Percentiles rank a stretch among this genome's conserved stretches.
Evolutionary conservation across 192 early-diverging fungal genomes (phyloP).

Genomic region (Coemansia sp.): DNA sequence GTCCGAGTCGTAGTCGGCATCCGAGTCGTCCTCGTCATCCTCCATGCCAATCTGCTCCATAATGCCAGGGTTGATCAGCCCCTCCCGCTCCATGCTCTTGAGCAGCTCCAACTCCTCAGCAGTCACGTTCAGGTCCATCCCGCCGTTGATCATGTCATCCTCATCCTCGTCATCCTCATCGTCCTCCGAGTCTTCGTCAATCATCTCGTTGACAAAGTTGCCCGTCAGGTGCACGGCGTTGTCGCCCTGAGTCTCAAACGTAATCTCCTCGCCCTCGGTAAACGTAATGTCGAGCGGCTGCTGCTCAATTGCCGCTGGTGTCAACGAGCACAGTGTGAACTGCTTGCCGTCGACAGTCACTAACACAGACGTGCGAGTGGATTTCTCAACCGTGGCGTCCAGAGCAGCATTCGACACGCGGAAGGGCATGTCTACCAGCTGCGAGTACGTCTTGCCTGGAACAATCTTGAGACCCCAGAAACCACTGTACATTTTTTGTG

Average conservation of each 20-base stretch:
- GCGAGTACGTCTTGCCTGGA: slow-evolving; percentile 72
- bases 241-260: slow-evolving; percentile 67
- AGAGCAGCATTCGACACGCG: slow-evolving; percentile 78
- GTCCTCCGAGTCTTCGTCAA: slow-evolving; percentile 31
- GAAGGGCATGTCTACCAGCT: slow-evolving; percentile 77
- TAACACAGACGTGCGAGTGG: slow-evolving; percentile 63
- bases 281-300: slow-evolving; percentile 66
- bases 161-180: slow-evolving; percentile 45
- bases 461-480: slow-evolving; percentile 70
- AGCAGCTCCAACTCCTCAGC: slow-evolving; percentile 25
- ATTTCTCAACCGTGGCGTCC: slow-evolving; percentile 48
- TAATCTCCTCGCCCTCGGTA: slow-evolving; percentile 79
- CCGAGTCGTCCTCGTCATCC: slow-evolving; percentile 39
- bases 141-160: no score
- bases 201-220: slow-evolving; percentile 31
- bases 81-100: slow-evolving; percentile 32
- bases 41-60: neutral
- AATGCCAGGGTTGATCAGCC: slow-evolving; percentile 24
- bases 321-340: slow-evolving; percentile 81
- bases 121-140: no score
- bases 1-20: slow-evolving; percentile 38
- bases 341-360: slow-evolving; percentile 68
- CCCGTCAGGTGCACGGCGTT: slow-evolving; percentile 48
- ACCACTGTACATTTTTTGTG: slow-evolving; percentile 47
- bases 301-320: slow-evolving; percentile 74